phyloP scores from a whole-genome alignment of 192 early-diverging fungal species.

The Coemansia reversa region DNA sequence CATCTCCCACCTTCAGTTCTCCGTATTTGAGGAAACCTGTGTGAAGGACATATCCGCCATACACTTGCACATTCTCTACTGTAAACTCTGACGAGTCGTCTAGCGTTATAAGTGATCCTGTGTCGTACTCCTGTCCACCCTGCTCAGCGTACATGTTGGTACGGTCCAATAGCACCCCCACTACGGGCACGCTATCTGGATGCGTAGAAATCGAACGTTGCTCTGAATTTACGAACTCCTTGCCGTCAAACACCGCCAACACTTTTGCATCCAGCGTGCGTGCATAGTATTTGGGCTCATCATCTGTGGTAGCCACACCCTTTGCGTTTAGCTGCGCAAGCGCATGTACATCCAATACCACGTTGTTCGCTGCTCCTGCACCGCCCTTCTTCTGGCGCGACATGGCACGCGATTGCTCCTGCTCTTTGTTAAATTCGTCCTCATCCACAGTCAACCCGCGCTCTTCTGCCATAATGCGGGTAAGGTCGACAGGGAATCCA shows the following conservation, averaged over 20 bases:
- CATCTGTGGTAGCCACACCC: constrained; percentile 79
- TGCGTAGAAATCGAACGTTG: constrained; percentile 31
- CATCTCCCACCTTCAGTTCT: constrained; percentile 63
- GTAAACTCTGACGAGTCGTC: constrained; percentile 84
- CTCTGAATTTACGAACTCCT: constrained; percentile 42
- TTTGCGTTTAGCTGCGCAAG: constrained; percentile 82
- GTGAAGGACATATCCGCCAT: constrained; percentile 94
- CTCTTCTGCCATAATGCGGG: constrained; percentile 98
- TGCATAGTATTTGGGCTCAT: constrained; percentile 75
- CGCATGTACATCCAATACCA: constrained; percentile 89
- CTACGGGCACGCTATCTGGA: constrained; percentile 60
- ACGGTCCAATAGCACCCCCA: constrained; percentile 90
- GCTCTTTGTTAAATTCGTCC: constrained; percentile 73
- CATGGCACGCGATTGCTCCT: constrained; percentile 73
- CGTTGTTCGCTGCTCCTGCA: constrained; percentile 56
- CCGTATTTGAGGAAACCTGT: constrained; percentile 94
- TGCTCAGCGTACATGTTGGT: constrained; percentile 98
- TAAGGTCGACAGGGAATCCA: constrained; percentile 98
- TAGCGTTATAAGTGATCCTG: constrained; percentile 78
- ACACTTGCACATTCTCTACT: constrained; percentile 91
- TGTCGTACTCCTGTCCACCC: constrained; percentile 95
- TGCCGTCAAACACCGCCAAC: constrained; percentile 70
- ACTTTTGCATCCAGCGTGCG: constrained; percentile 72
- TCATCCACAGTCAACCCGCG: constrained; percentile 83
- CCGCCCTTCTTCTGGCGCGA: constrained; percentile 63